Conservation (phyloP, 108 stramenopile species). For the Schizochytrium sp. region DNA sequence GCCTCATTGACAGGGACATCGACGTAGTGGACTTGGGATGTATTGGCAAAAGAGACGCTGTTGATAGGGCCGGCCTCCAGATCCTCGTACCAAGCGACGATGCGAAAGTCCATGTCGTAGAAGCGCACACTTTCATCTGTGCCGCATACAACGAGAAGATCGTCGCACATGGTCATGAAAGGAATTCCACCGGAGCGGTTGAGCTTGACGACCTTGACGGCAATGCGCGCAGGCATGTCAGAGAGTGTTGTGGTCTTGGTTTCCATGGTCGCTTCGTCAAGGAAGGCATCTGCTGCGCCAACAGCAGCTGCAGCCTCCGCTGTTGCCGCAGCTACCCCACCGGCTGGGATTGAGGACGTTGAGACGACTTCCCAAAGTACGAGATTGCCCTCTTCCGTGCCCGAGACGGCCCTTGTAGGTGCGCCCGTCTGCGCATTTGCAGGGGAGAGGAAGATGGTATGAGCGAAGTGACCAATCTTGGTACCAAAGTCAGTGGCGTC, state of each 20-base stretch:
- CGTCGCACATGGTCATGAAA: slow-evolving; percentile 6
- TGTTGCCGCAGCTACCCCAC: not conserved
- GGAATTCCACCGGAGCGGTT: slow-evolving; percentile 4
- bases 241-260: not conserved
- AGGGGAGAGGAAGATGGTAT: slow-evolving; percentile 3
- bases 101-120: slow-evolving; percentile 46
- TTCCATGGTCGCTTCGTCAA: not conserved
- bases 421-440: not conserved
- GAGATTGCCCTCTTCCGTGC: slow-evolving; percentile 38
- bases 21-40: not conserved
- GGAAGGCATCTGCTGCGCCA: not conserved
- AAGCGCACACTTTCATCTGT: slow-evolving; percentile 52
- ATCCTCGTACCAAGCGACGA: slow-evolving; percentile 60
- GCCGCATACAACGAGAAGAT: slow-evolving; percentile 42
- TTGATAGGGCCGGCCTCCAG: slow-evolving; percentile 48
- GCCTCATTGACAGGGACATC: not conserved
- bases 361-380: slow-evolving; percentile 33
- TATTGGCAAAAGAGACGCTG: slow-evolving; percentile 43
- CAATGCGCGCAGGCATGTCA: not conserved
- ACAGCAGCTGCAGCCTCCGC: not conserved
- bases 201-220: not conserved
- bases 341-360: not conserved
- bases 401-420: slow-evolving; percentile 37
- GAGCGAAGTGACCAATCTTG: not conserved
- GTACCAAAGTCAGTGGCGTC: not conserved